These are phyloP conservation scores for Lactifluus pinguis DNA, from an alignment of 768 basidiomycete genomes.

Conservation along the genomic window DNA sequence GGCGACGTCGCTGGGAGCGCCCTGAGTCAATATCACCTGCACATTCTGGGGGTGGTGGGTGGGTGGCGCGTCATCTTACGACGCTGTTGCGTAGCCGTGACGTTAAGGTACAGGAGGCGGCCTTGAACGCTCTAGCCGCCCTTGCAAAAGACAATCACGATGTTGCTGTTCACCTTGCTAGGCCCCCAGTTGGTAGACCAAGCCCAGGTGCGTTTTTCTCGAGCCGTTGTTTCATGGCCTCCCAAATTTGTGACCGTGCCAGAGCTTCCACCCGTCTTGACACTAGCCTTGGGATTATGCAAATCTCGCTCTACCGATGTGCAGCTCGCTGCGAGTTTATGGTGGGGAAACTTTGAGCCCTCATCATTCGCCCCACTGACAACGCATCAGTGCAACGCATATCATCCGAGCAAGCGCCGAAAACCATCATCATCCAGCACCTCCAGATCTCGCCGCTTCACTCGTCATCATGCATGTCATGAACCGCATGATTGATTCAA, in stretches of 20 bases:
- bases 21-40: slow-evolving; percentile 34
- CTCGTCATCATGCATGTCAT: slow-evolving; percentile 63
- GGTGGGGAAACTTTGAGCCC: slow-evolving; percentile 32
- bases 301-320: slow-evolving; percentile 53
- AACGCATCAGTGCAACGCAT: slow-evolving; percentile 42
- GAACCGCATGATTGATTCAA: slow-evolving; percentile 45
- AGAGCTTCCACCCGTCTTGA: slow-evolving; percentile 30
- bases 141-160: slow-evolving; percentile 52
- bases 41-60: slow-evolving; percentile 34
- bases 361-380: neutral
- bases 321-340: slow-evolving; percentile 62
- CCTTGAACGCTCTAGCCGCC: slow-evolving; percentile 52
- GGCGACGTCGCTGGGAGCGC: slow-evolving; percentile 75
- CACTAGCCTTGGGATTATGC: slow-evolving; percentile 39
- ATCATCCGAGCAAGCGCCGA: slow-evolving; percentile 45
- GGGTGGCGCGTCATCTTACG: slow-evolving; percentile 47
- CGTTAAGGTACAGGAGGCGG: slow-evolving; percentile 59
- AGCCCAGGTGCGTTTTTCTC: neutral
- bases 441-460: slow-evolving; percentile 37
- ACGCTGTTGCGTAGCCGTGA: slow-evolving; percentile 43
- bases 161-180: slow-evolving; percentile 43
- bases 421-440: slow-evolving; percentile 23
- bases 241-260: neutral
- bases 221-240: neutral
- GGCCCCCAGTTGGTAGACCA: slow-evolving; percentile 19